Evolutionary conservation across 169 alveolate species (phyloP), one percentile per base, ranked within the genome.

Genomic region (Eimeria falciformis): DNA sequence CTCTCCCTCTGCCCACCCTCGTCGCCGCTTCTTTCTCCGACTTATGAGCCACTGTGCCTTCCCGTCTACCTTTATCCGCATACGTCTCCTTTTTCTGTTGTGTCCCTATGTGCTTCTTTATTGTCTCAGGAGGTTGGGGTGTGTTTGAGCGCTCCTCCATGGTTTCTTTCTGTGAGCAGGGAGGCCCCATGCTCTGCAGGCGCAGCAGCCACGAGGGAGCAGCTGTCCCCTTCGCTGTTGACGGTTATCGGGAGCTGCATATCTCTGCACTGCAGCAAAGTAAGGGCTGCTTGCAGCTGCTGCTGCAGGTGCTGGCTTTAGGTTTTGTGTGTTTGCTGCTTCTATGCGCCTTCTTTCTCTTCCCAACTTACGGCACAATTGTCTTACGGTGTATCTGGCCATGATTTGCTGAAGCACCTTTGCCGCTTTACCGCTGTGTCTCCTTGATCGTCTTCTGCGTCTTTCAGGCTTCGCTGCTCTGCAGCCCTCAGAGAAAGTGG

Each of bases 221-320:
- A 18, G 58, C 29, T 5, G 83, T 25, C 17, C 33, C 58, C 14
- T 73, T 40, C 40, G 83, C 58, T 37, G 58, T 73, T 11, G 83
- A 73, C 27, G 27, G 37, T 5, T 73, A 73, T 25, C 3, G 2
- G 29, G 33, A 33, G 17, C n/a, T 43, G 7, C 50, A 33, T 9
- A 17, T 73, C 21, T 73, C 83, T 5, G 83, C 83, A 17, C 83
- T 73, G 83, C 83, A 73, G 83, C 83, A 73, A 40, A 40, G 83
- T 73, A 6, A 33, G 83, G 45, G 25, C 73, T 62, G 3, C 25
- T n/a, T 33, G 83, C 78, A 27, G 79, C 79, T 23, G 79, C 79
- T 68, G 79, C 79, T 68, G 62, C n/a, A 14, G 62, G 23, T 53
- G 62, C 73, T n/a, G 14, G 23, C n/a, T 18, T 4, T 53, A 18